These are phyloP conservation scores for Ogataea chonburiensis DNA, from an alignment of 805 yeast species.

Conservation along the genomic window DNA sequence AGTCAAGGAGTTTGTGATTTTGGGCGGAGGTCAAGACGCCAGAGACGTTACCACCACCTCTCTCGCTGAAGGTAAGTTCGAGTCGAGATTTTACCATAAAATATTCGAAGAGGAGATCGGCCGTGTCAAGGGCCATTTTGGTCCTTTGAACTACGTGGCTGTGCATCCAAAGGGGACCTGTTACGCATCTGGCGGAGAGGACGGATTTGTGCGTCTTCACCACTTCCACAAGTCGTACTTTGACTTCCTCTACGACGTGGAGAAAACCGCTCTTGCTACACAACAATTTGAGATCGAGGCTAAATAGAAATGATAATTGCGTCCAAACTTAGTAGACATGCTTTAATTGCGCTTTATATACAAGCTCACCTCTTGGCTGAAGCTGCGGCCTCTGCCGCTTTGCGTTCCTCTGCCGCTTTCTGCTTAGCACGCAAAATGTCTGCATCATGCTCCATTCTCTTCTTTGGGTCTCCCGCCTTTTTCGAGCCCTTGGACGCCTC, in stretches of 20 bases:
- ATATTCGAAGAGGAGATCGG: conserved; percentile 95
- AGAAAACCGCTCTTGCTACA: conserved; percentile 63
- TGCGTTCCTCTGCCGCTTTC: conserved; percentile 61
- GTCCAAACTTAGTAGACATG: too few species aligned
- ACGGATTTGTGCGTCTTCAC: conserved; percentile 94
- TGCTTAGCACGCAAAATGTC: conserved; percentile 88
- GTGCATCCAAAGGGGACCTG: conserved; percentile 92
- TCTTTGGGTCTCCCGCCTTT: conserved; percentile 79
- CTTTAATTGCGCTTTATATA: too few species aligned
- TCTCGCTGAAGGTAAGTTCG: conserved; percentile 91
- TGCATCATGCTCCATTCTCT: conserved; percentile 86
- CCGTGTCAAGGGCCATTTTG: conserved; percentile 97
- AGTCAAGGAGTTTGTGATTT: conserved; percentile 81
- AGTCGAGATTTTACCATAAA: conserved; percentile 94
- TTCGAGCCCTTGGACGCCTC: conserved; percentile 57
- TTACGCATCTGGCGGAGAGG: conserved; percentile 98
- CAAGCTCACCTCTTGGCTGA: conserved; percentile 19
- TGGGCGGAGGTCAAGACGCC: conserved; percentile 99
- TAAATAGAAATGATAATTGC: conserved; percentile 8
- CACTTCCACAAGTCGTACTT: conserved; percentile 88
- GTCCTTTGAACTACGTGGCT: conserved; percentile 93
- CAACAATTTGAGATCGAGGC: conserved; percentile 22
- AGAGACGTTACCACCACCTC: conserved; percentile 97
- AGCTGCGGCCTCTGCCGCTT: conserved; percentile 31
- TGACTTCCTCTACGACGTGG: conserved; percentile 91